Evolutionary conservation across 345 rosid genomes (phyloP).

Genomic region (Alliaria petiolata): DNA sequence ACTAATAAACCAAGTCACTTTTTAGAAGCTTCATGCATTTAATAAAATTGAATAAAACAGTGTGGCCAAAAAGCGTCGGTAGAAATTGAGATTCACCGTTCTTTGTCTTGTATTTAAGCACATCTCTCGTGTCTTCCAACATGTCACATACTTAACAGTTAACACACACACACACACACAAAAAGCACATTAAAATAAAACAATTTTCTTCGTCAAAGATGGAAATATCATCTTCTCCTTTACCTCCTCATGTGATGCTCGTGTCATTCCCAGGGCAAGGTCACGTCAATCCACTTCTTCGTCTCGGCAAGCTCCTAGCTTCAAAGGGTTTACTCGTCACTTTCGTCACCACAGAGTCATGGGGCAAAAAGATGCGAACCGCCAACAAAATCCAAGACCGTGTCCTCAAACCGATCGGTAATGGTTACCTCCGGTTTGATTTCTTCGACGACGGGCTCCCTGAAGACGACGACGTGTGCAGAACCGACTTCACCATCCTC

Average conservation of each 20-base stretch:
- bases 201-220: slow-evolving; percentile 4
- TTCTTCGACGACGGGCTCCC: slow-evolving; percentile 65
- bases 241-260: slow-evolving; percentile 58
- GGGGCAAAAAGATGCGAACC: slow-evolving; percentile 51
- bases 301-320: slow-evolving; percentile 75
- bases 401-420: slow-evolving; percentile 50
- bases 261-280: slow-evolving; percentile 87
- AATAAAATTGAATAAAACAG: not conserved
- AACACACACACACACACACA: no score
- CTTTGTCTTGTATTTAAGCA: slow-evolving; percentile 1
- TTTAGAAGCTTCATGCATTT: not conserved
- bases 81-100: not conserved
- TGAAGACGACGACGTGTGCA: slow-evolving; percentile 47
- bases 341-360: slow-evolving; percentile 45
- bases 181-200: not conserved
- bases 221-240: slow-evolving; percentile 35
- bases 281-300: slow-evolving; percentile 74
- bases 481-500: slow-evolving; percentile 22
- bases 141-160: not conserved
- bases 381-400: slow-evolving; percentile 44
- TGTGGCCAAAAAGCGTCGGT: not conserved
- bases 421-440: slow-evolving; percentile 63
- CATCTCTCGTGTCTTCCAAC: no score
- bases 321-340: slow-evolving; percentile 79
- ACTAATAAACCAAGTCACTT: not conserved